Evolutionary conservation across 2,329 filamentous ascomycete genomes (phyloP).

Genomic region (Aspergillus glaucus): DNA sequence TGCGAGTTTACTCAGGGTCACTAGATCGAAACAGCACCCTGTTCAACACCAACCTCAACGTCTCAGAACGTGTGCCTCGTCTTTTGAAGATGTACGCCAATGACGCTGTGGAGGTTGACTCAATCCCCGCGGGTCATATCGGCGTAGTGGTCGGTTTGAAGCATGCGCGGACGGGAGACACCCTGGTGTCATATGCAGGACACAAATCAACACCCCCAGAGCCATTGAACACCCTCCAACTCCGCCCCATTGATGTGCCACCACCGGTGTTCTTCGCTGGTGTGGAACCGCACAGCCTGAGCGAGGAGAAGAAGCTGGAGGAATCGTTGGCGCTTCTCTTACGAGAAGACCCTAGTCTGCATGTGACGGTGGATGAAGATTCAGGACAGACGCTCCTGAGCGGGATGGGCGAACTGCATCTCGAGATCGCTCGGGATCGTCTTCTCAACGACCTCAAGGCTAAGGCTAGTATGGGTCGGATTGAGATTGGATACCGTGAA

Average conservation of each 20-base stretch:
- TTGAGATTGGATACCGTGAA: constrained; percentile 94
- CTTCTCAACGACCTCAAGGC: constrained; percentile 84
- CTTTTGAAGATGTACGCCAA: constrained; percentile 86
- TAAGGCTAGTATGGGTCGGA: constrained; percentile 77
- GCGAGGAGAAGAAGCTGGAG: constrained; percentile 73
- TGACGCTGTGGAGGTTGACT: constrained; percentile 75
- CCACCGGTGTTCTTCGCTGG: constrained; percentile 96
- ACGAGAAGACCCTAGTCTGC: constrained; percentile 85
- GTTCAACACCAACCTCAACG: constrained; percentile 79
- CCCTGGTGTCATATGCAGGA: constrained; percentile 67
- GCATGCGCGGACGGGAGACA: constrained; percentile 87
- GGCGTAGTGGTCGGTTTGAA: constrained; percentile 89
- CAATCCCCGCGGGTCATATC: constrained; percentile 80
- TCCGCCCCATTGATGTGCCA: constrained; percentile 81
- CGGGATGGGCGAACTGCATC: constrained; percentile 92
- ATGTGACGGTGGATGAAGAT: constrained; percentile 78
- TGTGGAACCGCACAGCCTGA: constrained; percentile 71
- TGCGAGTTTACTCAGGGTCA: constrained; percentile 82
- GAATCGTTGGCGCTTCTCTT: constrained; percentile 70
- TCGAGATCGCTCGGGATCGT: constrained; percentile 86
- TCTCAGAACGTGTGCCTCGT: constrained; percentile 72
- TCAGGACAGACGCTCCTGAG: constrained; percentile 89
- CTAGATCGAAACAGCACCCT: constrained; percentile 67
- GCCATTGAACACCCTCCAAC: constrained; percentile 66
- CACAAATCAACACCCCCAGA: constrained; percentile 60